Conservation (phyloP, 2,329 filamentous ascomycete species). For the Aspergillus sp. region DNA sequence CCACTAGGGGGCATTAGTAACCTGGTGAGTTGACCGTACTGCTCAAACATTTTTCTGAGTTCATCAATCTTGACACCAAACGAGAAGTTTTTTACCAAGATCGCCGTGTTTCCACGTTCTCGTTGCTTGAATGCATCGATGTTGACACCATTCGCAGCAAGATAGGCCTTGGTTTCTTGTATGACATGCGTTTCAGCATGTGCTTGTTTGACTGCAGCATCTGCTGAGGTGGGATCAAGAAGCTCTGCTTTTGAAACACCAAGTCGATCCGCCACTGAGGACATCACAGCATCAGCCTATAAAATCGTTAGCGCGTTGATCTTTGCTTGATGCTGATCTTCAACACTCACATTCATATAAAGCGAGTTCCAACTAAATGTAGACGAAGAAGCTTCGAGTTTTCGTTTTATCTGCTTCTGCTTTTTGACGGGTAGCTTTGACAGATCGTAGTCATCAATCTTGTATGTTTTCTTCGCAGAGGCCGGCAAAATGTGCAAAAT, state of each 20-base stretch:
- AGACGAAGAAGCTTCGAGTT: constrained; percentile 69
- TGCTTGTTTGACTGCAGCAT: constrained; percentile 93
- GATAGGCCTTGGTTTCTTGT: constrained; percentile 92
- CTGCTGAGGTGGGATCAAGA: constrained; percentile 89
- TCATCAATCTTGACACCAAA: constrained; percentile 77
- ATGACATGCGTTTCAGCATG: constrained; percentile 95
- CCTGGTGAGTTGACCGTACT: constrained; percentile 73
- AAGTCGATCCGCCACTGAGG: constrained; percentile 78
- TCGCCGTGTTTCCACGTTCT: constrained; percentile 77
- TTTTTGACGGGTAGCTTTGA: constrained; percentile 92
- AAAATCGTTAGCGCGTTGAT: constrained; percentile 14
- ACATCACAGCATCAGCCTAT: constrained; percentile 76
- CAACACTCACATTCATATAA: constrained; percentile 76
- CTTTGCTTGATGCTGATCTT: no score
- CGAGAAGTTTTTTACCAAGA: constrained; percentile 92
- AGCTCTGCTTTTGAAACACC: constrained; percentile 88
- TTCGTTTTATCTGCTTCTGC: constrained; percentile 84
- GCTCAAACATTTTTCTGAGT: constrained; percentile 74
- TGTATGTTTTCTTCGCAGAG: constrained; percentile 72
- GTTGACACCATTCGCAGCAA: constrained; percentile 81
- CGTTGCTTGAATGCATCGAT: constrained; percentile 84
- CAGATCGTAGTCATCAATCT: constrained; percentile 81
- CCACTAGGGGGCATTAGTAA: constrained; percentile 90
- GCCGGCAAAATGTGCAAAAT: constrained; percentile 86
- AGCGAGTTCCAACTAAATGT: constrained; percentile 98